Base-by-base conservation (phyloP, 108 stramenopile species). In the Skeletonema menzelii region DNA sequence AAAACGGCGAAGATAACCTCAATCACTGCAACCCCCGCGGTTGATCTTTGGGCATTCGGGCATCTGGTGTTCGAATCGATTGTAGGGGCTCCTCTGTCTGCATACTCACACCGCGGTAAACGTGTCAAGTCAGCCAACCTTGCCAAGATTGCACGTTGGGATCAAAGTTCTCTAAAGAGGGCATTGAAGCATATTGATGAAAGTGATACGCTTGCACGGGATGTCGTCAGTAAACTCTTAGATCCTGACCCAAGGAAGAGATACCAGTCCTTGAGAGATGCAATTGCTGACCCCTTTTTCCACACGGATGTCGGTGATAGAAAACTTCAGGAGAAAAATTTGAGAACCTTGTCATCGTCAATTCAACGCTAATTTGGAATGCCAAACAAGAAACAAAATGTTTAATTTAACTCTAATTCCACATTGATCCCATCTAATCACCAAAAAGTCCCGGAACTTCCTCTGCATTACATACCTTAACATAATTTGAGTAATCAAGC, bases 41-140 rank as follows among this genome's bases (percentile, higher is more conserved):
- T 69, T 67, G 80, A 82, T 67, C 63, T 82, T 56, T 82, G 80
- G 80, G 73, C 80, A 22, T 82, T 75, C 60, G 80, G 80, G n/a
- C 69, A 70, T 34, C 53, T 82, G 69, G 80, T 82, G 3, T 82
- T 75, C 22, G 80, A 82, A 27, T 55, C 80, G 8, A 59, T 82
- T 8, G 74, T 70, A 1, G 80, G 80, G 14, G 73, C 73, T 22
- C 73, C 80, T 67, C 35, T 82, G 27, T 71, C 80, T 14, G 80
- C 80, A 32, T 82, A 82, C 47, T 82, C 80, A 32, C 80, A 82
- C 40, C 73, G 80, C 28, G 80, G 80, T 3, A 69, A 75, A 61
- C 44, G 70, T 53, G 73, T 82, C 5, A 82, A 82, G 57, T 82
- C 80, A 40, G 66, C 80, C 57, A 82, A 82, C 49, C 73, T 82